Conservation (phyloP, 192 early-diverging fungal species). For the Oehlia diaphana region DNA sequence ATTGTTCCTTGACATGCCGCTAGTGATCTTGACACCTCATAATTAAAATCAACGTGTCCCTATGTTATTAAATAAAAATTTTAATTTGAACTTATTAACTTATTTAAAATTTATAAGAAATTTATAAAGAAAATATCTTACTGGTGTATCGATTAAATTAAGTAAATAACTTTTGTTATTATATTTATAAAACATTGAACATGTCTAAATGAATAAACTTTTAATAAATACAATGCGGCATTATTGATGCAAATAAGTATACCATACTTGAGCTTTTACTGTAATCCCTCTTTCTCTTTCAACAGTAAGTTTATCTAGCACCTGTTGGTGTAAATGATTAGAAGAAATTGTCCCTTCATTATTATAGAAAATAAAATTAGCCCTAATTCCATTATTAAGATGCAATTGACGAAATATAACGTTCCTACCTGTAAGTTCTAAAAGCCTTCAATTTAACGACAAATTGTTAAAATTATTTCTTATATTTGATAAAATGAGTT, state of each 20-base stretch:
- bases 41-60: constrained; percentile 91
- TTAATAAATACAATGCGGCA: not conserved
- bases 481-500: not conserved
- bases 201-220: constrained; percentile 54
- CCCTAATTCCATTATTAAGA: not conserved
- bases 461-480: not conserved
- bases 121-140: constrained; percentile 27
- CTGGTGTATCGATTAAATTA: constrained; percentile 96
- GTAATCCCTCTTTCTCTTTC: constrained; percentile 97
- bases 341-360: constrained; percentile 21
- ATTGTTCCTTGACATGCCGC: constrained; percentile 94
- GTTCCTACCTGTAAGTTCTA: constrained; percentile 83
- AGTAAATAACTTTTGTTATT: constrained; percentile 81
- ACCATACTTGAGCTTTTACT: constrained; percentile 87
- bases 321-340: constrained; percentile 55
- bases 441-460: constrained; percentile 51
- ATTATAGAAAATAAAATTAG: not conserved
- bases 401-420: constrained; percentile 60
- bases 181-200: constrained; percentile 90
- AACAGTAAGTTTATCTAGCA: constrained; percentile 94
- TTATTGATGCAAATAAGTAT: not conserved
- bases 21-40: constrained; percentile 92
- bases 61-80: constrained; percentile 25
- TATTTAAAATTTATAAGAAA: not conserved
- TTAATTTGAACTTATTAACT: not conserved